Conservation (phyloP, 306 rosid species). For the Medicago truncatula region MtrunA17r5.0-ANR NC_053042.1:49417501-49418000, state of each 20-base stretch:
- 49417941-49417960: conserved; percentile 52
- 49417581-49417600: background rate
- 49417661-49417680: conserved; percentile 7
- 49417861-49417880: background rate
- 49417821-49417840: too few relatives aligned
- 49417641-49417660: conserved; percentile 29
- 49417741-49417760: background rate
- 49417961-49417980: conserved; percentile 17
- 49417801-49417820: too few relatives aligned
- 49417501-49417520: too few relatives aligned
- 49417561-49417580: background rate
- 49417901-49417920: conserved; percentile 85
- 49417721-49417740: conserved; percentile 1
- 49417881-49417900: conserved; percentile 19
- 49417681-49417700: conserved; percentile 44
- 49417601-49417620: background rate
- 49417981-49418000: conserved; percentile 1
- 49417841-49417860: background rate
- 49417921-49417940: conserved; percentile 82
- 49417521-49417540: background rate
- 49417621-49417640: background rate
- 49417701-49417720: conserved; percentile 43
- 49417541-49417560: background rate
- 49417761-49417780: too few relatives aligned
- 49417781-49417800: conserved; percentile 13